A percentile compares a stretch with the other conserved stretches of the same genome.
Conservation (phyloP, 352 stramenopile species). For the Globisporangium uncinulatum region DNA sequence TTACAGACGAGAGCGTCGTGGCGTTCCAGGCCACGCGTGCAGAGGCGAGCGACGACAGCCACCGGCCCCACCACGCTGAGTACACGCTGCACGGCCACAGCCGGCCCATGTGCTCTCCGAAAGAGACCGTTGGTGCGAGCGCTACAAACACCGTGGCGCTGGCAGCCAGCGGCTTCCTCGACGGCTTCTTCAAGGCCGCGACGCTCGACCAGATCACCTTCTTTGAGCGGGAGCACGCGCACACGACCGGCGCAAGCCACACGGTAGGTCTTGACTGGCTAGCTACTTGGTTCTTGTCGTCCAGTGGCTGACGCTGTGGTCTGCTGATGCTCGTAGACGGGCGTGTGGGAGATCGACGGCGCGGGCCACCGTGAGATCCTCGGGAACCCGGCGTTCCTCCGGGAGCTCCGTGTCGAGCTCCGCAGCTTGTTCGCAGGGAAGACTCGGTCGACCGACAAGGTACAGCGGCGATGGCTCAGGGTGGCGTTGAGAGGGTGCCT, state of each 20-base stretch:
- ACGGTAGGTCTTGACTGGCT: conserved; percentile 24
- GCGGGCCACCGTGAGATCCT: conserved; percentile 70
- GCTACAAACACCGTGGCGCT: conserved; percentile 5
- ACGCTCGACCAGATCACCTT: conserved; percentile 64
- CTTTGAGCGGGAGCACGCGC: conserved; percentile 45
- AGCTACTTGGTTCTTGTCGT: neutral
- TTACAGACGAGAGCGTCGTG: conserved; percentile 48
- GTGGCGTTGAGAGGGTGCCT: no score
- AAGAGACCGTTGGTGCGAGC: conserved; percentile 3
- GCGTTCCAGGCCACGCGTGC: conserved; percentile 38
- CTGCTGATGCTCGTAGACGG: conserved; percentile 30
- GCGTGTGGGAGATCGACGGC: conserved; percentile 79
- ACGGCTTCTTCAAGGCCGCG: conserved; percentile 50
- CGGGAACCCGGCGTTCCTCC: conserved; percentile 59
- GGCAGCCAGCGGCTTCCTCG: conserved; percentile 34
- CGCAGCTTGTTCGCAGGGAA: conserved; percentile 59
- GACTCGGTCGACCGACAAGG: conserved; percentile 48
- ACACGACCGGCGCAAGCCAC: conserved; percentile 17
- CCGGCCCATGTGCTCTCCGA: conserved; percentile 33
- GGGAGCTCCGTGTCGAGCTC: conserved; percentile 66
- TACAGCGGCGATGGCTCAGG: no score
- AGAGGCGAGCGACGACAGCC: conserved; percentile 2
- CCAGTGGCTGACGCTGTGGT: neutral
- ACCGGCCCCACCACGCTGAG: conserved; percentile 45
- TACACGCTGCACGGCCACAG: conserved; percentile 40